Conservation (phyloP, 305 asterid species). For the Nicotiana rustica region DNA sequence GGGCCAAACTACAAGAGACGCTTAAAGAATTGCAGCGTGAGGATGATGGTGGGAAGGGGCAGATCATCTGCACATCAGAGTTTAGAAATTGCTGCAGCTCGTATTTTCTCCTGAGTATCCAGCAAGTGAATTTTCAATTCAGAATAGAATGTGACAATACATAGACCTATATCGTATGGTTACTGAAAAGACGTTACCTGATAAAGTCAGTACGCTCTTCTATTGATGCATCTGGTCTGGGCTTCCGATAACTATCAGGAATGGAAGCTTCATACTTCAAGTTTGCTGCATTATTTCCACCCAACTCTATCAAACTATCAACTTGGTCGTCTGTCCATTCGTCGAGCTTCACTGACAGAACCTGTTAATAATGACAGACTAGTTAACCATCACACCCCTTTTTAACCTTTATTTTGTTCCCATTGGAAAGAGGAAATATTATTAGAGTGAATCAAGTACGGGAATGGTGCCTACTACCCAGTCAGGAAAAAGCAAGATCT, state of each 20-base stretch:
- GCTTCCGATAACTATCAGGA: conserved; percentile 67
- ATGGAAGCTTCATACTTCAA: conserved; percentile 78
- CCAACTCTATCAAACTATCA: conserved; percentile 74
- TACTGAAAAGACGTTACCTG: conserved; percentile 50
- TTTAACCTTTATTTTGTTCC: not conserved
- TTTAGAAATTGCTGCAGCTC: conserved; percentile 68
- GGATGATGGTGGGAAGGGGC: conserved; percentile 59
- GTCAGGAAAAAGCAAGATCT: not conserved
- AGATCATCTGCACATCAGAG: conserved; percentile 47
- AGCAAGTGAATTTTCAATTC: conserved; percentile 33
- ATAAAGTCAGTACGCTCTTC: conserved; percentile 91
- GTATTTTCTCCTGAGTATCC: conserved; percentile 71
- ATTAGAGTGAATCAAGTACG: not conserved
- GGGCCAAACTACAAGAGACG: conserved; percentile 45
- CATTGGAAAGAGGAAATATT: not conserved
- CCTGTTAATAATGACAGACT: conserved; percentile 47
- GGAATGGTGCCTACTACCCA: not conserved
- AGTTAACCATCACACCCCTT: not conserved
- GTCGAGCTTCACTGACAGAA: conserved; percentile 83
- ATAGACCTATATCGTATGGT: conserved; percentile 14
- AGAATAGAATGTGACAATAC: conserved; percentile 27
- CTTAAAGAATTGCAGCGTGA: conserved; percentile 50
- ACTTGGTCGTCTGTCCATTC: conserved; percentile 96
- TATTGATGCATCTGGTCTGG: conserved; percentile 72
- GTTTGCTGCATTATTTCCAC: conserved; percentile 83